Base-by-base conservation (phyloP, 2,329 filamentous ascomycete species). In the Eutypella sp. region DNA sequence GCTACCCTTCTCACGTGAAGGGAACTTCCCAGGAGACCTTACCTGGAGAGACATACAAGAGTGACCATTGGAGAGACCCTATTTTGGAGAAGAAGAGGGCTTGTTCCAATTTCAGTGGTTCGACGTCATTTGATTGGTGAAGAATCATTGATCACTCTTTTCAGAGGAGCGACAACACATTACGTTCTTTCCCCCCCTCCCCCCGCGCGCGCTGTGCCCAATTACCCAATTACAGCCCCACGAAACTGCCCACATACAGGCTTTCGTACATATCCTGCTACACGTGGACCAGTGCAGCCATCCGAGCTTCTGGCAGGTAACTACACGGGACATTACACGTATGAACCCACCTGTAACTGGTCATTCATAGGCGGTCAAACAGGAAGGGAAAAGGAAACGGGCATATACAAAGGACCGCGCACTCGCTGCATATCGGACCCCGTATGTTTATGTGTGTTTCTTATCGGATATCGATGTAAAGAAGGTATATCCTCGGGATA, bases 191-290 rank as follows among this genome's bases (percentile, higher is more conserved):
- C 20, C 19, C n/a, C n/a, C n/a, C n/a, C n/a, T n/a, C n/a, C n/a
- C n/a, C n/a, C n/a, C n/a, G n/a, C n/a, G n/a, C n/a, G n/a, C n/a
- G n/a, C n/a, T n/a, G n/a, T n/a, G n/a, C n/a, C n/a, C n/a, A n/a
- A n/a, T n/a, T n/a, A n/a, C 36, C 36, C 36, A 39, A 39, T 39
- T 39, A 16, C 36, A 39, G 23, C 36, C 36, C 36, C 36, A 38
- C 36, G 36, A 38, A 13, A 38, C 13, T 16, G 19, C 10, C 11
- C 4, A 20, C 19, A 3, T 22, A 7, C 36, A 20, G 11, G n/a
- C 18, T 19, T 37, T 37, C 25, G 13, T 29, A 29, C 25, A 29
- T 33, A 33, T 33, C 13, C 23, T 22, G 11, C n/a, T 39, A 39
- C 36, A 39, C 36, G 36, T 39, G 36, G 36, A 39, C 36, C 36